Evolutionary conservation across 495 filamentous ascomycete species (phyloP).

Genomic region (Penicillium waksmanii): DNA sequence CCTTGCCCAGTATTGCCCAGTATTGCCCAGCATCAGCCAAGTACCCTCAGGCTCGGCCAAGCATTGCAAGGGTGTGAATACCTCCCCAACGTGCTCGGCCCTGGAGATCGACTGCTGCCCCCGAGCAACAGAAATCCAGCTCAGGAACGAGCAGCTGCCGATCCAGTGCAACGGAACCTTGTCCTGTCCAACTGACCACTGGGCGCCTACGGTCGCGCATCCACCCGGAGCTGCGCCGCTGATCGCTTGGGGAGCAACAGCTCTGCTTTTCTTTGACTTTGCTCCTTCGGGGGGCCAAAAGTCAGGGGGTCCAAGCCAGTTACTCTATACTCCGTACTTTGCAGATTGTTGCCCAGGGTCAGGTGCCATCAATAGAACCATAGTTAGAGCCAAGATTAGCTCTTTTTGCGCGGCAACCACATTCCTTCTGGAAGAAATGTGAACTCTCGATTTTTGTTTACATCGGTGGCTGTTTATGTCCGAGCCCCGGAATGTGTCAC

Average conservation of each 20-base stretch:
- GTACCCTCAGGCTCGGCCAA: background rate
- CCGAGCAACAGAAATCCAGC: background rate
- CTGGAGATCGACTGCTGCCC: background rate
- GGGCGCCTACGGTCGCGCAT: background rate
- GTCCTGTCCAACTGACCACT: background rate
- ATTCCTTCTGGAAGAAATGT: slow-evolving; percentile 14
- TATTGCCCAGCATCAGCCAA: slow-evolving; percentile 1
- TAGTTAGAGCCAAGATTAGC: background rate
- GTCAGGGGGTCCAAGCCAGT: background rate
- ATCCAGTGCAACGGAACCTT: slow-evolving; percentile 11
- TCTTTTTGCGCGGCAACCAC: slow-evolving; percentile 5
- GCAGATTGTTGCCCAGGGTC: background rate
- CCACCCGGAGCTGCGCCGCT: slow-evolving; percentile 4
- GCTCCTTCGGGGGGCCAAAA: background rate
- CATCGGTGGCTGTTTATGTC: background rate
- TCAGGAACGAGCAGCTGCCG: slow-evolving; percentile 12
- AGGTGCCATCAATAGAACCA: background rate
- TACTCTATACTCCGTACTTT: background rate
- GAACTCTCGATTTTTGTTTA: slow-evolving; percentile 14
- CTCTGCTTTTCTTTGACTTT: background rate
- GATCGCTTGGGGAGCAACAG: slow-evolving; percentile 1
- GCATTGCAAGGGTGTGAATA: background rate
- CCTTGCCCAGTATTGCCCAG: background rate
- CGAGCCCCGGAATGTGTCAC: slow-evolving; percentile 12
- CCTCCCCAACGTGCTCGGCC: background rate